Base-by-base conservation (phyloP, 441 rosid genomes). In the Erodium trifolium region DNA sequence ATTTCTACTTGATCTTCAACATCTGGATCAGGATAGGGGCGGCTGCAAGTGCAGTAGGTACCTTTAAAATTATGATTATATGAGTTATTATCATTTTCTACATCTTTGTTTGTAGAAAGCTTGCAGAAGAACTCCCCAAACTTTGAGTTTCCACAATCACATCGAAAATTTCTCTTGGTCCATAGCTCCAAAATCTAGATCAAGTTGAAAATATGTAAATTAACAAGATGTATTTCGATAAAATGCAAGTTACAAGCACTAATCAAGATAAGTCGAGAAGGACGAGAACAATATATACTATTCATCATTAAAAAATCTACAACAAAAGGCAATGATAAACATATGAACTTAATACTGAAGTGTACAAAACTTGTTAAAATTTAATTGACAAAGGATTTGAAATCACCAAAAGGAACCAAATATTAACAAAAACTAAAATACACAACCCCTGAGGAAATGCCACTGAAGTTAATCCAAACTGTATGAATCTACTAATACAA, bases 21-120 rank as follows among this genome's bases (percentile, higher is more conserved):
- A 78, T 84, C 88, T 59, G 97, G 97, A 77, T 93, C 91, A 66
- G 96, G 96, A 79, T 91, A 93, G 43, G 91, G 96, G 62, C 80
- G 82, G 70, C 83, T 77, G 70, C 99, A 93, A 18, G 83, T 77
- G 87, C 99, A 91, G 78, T 91, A 93, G 49, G 81, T 66, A 77
- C 99, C 99, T 84, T 87, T 90, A 69, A 87, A 91, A 73, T 94
- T 94, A 71, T 90, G 99, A 72, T 91, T 90, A 75, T 91, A 94
- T n/a, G 84, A 84, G 80, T 87, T 94, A 70, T 87, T 84, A 12
- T 70, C 75, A 81, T 94, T 94, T 70, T 94, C 96, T 7, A 75
- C 70, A 75, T 91, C 96, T 77, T 94, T 94, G 57, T 83, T 82
- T 4, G 88, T 82, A 34, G 73, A 83, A 78, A 94, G 89, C 85